Evolutionary conservation across 331 rosid species (phyloP), one percentile per base, ranked within the genome.

Genomic region (Phaseolus coccineus): DNA sequence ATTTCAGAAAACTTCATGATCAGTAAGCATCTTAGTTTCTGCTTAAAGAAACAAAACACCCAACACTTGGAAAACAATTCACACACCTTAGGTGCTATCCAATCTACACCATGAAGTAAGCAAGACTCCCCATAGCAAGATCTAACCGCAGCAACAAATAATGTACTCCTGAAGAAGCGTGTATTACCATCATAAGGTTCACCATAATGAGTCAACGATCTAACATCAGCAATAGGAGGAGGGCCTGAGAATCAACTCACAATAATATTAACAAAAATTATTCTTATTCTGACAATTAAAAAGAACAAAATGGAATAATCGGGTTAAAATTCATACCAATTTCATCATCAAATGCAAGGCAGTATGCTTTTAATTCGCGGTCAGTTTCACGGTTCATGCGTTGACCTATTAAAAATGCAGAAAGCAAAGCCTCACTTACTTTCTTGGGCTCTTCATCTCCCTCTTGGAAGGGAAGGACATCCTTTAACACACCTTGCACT

Each of bases 61-160:
- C 78, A 33, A n/a, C 61, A 77, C 9, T 19, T 13, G 8, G 31
- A 58, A 81, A 37, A 12, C 13, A 73, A 39, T 22, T 73, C 74
- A 68, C 86, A 79, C 64, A 93, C 99, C 97, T 95, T 95, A 31
- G 98, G 99, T n/a, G 99, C 84, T 98, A 93, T 93, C 99, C 99
- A 93, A 13, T 95, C 94, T 70, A 85, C 91, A 69, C 99, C 99
- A 61, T 95, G 99, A 82, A 95, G 98, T 90, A 95, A 84, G 85
- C 90, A 89, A 74, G 97, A 91, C 77, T 95, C 99, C 16, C 91
- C 88, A 84, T 93, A 91, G 77, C 96, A 93, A 19, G 99, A 87
- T 88, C 99, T 88, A 78, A 95, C 99, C 0, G 91, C 98, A 69
- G 97, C 94, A 81, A 90, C 99, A 82, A 95, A 93, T 85, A 95